These are phyloP conservation scores for Triticum timopheevii DNA, from an alignment of 176 grass and related monocot genomes.

Conservation along the genomic window DNA sequence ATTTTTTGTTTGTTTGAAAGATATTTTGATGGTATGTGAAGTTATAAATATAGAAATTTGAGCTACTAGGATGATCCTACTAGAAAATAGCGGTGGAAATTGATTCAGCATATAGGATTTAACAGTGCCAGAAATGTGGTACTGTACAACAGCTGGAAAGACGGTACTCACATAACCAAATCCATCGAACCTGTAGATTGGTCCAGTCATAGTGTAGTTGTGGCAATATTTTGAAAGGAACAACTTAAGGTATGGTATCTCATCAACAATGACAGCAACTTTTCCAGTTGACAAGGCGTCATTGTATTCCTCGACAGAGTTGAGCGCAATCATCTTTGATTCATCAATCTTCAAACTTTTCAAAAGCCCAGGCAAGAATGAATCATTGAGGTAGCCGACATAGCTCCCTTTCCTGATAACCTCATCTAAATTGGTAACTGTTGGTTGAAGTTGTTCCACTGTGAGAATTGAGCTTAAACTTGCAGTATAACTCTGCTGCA, in stretches of 20 bases:
- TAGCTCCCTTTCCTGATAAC: conserved; percentile 44
- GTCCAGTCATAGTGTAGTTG: conserved; percentile 74
- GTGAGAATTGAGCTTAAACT: conserved; percentile 82
- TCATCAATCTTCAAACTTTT: conserved; percentile 55
- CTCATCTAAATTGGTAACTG: conserved; percentile 62
- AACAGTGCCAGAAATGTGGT: not conserved
- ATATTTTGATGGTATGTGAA: not conserved
- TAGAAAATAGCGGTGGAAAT: not conserved
- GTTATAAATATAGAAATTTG: not conserved
- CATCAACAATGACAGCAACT: conserved; percentile 73
- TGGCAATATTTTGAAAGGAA: conserved; percentile 58
- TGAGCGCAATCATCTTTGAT: conserved; percentile 42
- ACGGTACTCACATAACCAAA: conserved; percentile 87
- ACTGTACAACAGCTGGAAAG: not conserved
- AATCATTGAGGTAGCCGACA: conserved; percentile 74
- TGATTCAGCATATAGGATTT: not conserved
- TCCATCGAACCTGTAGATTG: conserved; percentile 70
- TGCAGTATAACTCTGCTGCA: conserved; percentile 91
- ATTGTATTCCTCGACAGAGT: conserved; percentile 60
- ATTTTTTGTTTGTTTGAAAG: not conserved
- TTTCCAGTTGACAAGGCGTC: conserved; percentile 57
- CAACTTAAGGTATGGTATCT: conserved; percentile 87
- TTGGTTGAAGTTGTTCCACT: conserved; percentile 73
- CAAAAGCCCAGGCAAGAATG: conserved; percentile 66
- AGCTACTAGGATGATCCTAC: not conserved